These are phyloP conservation scores for Cryptococcus floricola DNA, from an alignment of 1,284 basidiomycete species.

Conservation along the genomic window DNA sequence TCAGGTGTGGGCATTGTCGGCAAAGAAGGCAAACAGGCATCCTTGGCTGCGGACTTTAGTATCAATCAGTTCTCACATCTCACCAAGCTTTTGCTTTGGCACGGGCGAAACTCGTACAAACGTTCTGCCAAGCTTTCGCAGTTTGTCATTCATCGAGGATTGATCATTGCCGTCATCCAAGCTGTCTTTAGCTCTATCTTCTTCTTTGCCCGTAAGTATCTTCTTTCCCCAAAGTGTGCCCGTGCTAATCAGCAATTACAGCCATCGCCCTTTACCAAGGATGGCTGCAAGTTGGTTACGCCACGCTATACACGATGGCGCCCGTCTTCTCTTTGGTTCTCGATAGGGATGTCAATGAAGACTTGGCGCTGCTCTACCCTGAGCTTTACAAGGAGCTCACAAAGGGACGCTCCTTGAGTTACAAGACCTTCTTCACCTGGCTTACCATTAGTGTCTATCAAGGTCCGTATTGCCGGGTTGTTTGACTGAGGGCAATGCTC, in stretches of 20 bases:
- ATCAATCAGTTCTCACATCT: constrained; percentile 93
- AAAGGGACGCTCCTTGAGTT: constrained; percentile 84
- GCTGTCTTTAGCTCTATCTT: constrained; percentile 97
- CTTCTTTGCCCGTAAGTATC: constrained; percentile 77
- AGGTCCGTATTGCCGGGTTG: constrained; percentile 55
- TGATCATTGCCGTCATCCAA: constrained; percentile 97
- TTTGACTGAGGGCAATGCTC: no score
- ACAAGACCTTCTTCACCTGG: constrained; percentile 99
- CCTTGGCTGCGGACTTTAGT: constrained; percentile 95
- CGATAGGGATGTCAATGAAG: constrained; percentile 93
- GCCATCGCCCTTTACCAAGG: constrained; percentile 96
- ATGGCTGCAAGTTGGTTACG: constrained; percentile 97
- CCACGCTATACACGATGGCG: constrained; percentile 97
- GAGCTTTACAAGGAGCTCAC: constrained; percentile 97
- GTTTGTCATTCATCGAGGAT: constrained; percentile 95
- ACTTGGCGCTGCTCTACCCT: constrained; percentile 90
- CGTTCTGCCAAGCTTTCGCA: constrained; percentile 96
- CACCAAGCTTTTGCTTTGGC: constrained; percentile 84
- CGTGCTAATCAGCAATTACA: constrained; percentile 8
- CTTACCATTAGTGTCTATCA: constrained; percentile 97
- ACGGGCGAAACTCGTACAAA: constrained; percentile 94
- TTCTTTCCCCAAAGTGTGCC: background rate
- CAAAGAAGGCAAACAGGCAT: constrained; percentile 98
- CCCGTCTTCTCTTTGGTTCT: constrained; percentile 96
- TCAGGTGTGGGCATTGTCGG: constrained; percentile 94